A percentile compares a stretch with the other conserved stretches of the same genome.
Evolutionary conservation across 495 filamentous ascomycete species (phyloP).

Genomic region (Thermochaetoides thermophila): DNA sequence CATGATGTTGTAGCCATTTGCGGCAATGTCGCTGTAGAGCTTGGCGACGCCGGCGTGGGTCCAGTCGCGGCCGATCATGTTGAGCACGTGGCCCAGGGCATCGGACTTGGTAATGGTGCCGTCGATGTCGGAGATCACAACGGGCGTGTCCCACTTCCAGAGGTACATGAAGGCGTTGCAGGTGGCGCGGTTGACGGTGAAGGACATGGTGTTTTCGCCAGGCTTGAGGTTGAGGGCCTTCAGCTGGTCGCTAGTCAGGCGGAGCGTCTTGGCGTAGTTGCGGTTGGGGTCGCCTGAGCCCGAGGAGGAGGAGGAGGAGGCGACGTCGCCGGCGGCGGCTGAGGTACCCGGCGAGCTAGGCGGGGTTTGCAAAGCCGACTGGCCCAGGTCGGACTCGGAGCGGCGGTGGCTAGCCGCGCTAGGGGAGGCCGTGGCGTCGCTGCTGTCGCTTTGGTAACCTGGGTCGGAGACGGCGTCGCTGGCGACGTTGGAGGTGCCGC

Average conservation of each 20-base stretch:
- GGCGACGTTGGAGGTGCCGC: conserved; percentile 34
- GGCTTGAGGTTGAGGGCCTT: conserved; percentile 71
- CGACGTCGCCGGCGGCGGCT: no score
- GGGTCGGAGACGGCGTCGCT: conserved; percentile 79
- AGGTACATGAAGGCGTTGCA: conserved; percentile 86
- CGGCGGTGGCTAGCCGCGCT: conserved; percentile 25
- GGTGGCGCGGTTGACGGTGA: conserved; percentile 87
- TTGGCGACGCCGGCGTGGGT: conserved; percentile 94
- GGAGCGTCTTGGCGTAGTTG: conserved; percentile 92
- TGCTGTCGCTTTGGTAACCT: conserved; percentile 76
- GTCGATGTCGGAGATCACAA: conserved; percentile 97
- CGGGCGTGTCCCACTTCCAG: conserved; percentile 77
- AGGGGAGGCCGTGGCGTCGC: conserved; percentile 27
- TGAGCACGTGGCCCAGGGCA: conserved; percentile 90
- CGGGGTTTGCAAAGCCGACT: conserved; percentile 53
- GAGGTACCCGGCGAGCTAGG: conserved; percentile 58
- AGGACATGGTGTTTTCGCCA: conserved; percentile 82
- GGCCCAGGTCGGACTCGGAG: conserved; percentile 54
- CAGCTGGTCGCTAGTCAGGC: conserved; percentile 91
- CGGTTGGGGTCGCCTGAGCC: conserved; percentile 58
- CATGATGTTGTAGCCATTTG: conserved; percentile 97
- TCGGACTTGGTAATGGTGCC: conserved; percentile 99
- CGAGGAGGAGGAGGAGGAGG: no score
- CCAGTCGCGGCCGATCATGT: conserved; percentile 97
- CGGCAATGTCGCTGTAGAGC: conserved; percentile 86